These are phyloP conservation scores for Sungouiella thailandica DNA, from an alignment of 805 yeast genomes.

Conservation along the genomic window DNA sequence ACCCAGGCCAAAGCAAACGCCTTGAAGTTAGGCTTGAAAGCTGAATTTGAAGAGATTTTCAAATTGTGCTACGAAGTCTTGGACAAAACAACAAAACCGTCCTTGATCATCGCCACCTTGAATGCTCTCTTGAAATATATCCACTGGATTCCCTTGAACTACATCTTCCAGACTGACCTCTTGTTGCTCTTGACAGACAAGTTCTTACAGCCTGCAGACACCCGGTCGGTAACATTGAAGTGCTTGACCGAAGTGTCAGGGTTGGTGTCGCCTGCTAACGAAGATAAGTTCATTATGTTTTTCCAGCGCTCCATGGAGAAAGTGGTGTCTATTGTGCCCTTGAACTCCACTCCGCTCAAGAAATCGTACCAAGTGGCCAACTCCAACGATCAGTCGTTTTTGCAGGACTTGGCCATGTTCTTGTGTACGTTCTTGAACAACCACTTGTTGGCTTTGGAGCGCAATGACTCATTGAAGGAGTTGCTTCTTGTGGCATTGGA, in stretches of 20 bases:
- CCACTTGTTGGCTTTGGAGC: constrained; percentile 65
- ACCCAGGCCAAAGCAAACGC: constrained; percentile 90
- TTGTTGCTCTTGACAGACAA: constrained; percentile 67
- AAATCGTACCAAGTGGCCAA: constrained; percentile 68
- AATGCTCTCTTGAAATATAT: constrained; percentile 78
- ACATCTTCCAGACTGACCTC: constrained; percentile 82
- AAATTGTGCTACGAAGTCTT: constrained; percentile 89
- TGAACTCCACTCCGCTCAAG: constrained; percentile 56
- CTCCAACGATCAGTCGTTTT: constrained; percentile 84
- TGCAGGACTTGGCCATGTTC: constrained; percentile 93
- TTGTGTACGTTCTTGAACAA: constrained; percentile 76
- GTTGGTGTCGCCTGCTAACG: constrained; percentile 49
- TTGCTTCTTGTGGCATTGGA: constrained; percentile 68
- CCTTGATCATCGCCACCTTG: constrained; percentile 79
- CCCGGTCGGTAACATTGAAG: constrained; percentile 80
- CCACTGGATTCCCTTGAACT: constrained; percentile 92
- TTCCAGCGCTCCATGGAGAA: constrained; percentile 72
- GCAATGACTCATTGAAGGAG: constrained; percentile 44
- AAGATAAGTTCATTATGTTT: constrained; percentile 57
- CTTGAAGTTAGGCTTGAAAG: constrained; percentile 77
- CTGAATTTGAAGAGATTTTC: constrained; percentile 90
- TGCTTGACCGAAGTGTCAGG: constrained; percentile 89
- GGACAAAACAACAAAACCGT: constrained; percentile 81
- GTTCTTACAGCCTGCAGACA: constrained; percentile 72
- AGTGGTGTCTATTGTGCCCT: constrained; percentile 64